These are phyloP conservation scores for Trichophyton equinum DNA, from an alignment of 2,329 filamentous ascomycete genomes.

Conservation along the genomic window DNA sequence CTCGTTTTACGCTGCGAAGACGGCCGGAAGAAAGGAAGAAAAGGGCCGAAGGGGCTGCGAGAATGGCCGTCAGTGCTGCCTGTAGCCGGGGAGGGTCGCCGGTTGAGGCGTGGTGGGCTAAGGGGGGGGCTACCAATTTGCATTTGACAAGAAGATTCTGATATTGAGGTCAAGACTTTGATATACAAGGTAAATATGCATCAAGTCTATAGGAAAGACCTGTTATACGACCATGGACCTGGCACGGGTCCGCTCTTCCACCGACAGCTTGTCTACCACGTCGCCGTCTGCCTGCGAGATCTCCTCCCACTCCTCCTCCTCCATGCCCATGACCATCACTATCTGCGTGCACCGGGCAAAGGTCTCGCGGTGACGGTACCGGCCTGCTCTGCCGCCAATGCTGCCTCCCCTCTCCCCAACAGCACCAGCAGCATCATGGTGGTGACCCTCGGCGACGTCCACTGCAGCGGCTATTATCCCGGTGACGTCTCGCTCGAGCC, in stretches of 20 bases:
- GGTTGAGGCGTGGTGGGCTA: too few species aligned
- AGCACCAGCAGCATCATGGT: not conserved
- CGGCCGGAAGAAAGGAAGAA: too few species aligned
- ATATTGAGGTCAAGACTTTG: not conserved
- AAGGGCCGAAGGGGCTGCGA: too few species aligned
- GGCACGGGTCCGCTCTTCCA: conserved; percentile 61
- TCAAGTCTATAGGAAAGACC: too few species aligned
- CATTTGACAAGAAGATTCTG: too few species aligned
- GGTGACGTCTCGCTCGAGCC: conserved; percentile 72
- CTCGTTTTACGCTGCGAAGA: too few species aligned
- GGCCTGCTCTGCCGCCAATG: conserved; percentile 44
- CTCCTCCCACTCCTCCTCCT: conserved; percentile 90
- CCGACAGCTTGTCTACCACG: conserved; percentile 51
- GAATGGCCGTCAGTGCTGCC: too few species aligned
- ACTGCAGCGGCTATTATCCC: conserved; percentile 50
- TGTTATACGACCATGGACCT: conserved; percentile 48
- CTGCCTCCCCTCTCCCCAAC: conserved; percentile 16
- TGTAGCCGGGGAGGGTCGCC: too few species aligned
- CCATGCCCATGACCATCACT: conserved; percentile 80
- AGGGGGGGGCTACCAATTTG: too few species aligned
- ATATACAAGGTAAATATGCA: not conserved
- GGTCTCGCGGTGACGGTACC: conserved; percentile 66
- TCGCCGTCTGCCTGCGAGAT: conserved; percentile 42
- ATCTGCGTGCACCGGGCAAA: conserved; percentile 71
- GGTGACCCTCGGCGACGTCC: conserved; percentile 23